Conservation (phyloP, 768 basidiomycete species). For the Auricularia heimuer region DNA sequence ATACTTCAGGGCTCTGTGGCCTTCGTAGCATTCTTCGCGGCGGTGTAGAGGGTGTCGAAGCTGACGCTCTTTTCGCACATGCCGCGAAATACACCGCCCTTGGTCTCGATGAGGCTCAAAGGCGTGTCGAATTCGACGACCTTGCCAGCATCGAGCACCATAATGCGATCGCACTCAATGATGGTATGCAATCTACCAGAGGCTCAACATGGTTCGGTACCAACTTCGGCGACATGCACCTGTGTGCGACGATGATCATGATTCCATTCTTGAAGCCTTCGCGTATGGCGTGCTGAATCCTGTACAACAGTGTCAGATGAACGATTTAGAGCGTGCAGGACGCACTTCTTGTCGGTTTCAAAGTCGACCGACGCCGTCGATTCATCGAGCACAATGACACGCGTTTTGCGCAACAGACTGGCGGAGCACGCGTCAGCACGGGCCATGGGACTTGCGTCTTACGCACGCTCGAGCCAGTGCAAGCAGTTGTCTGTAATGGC, state of each 20-base stretch:
- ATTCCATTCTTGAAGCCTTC: slow-evolving; percentile 5
- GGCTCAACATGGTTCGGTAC: slow-evolving; percentile 26
- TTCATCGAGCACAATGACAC: slow-evolving; percentile 6
- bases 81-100: slow-evolving; percentile 38
- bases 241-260: slow-evolving; percentile 10
- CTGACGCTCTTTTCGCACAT: slow-evolving; percentile 61
- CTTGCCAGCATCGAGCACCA: slow-evolving; percentile 55
- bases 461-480: slow-evolving; percentile 7
- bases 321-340: background rate
- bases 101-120: slow-evolving; percentile 34
- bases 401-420: slow-evolving; percentile 5
- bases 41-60: slow-evolving; percentile 47
- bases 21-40: slow-evolving; percentile 22
- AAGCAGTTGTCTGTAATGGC: background rate
- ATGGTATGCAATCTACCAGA: slow-evolving; percentile 71
- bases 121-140: slow-evolving; percentile 44
- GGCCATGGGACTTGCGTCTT: slow-evolving; percentile 11
- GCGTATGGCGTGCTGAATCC: slow-evolving; percentile 6
- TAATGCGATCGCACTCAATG: slow-evolving; percentile 70
- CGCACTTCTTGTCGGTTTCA: background rate
- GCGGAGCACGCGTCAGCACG: background rate
- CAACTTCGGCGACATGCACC: background rate
- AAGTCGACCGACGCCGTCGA: slow-evolving; percentile 1
- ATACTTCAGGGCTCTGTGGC: too few relatives aligned
- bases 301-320: slow-evolving; percentile 1